Evolutionary conservation across 2,329 filamentous ascomycete species (phyloP).

Genomic region (Coniochaeta sp.): DNA sequence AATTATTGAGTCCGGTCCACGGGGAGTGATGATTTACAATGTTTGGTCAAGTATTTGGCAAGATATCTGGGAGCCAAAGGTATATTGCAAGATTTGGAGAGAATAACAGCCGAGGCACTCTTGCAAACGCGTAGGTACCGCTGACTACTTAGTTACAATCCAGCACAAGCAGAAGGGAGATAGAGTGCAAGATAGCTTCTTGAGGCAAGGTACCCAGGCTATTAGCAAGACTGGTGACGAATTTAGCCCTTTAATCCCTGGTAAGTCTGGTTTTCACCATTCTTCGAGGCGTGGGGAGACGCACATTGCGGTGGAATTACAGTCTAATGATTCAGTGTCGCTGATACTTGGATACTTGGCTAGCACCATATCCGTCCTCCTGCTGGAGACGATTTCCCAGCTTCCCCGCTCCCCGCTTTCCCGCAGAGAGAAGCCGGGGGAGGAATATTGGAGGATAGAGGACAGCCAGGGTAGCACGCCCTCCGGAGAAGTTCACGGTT

Average conservation of each 20-base stretch:
- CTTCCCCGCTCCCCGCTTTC: not conserved
- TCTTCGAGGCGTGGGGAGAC: no score
- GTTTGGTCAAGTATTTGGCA: not conserved
- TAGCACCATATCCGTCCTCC: no score
- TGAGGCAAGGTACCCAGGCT: no score
- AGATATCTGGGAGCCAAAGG: not conserved
- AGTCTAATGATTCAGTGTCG: not conserved
- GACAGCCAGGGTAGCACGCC: not conserved
- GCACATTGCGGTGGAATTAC: no score
- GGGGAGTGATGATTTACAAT: not conserved
- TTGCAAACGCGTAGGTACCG: no score
- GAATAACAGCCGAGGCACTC: not conserved
- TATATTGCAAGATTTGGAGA: not conserved
- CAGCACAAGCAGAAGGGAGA: no score
- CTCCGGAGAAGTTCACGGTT: not conserved
- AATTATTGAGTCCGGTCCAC: not conserved
- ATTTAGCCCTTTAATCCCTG: no score
- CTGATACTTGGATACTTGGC: no score
- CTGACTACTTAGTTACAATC: no score
- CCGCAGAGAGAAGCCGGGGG: not conserved
- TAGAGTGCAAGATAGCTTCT: no score
- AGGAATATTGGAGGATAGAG: not conserved
- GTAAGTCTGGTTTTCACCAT: no score
- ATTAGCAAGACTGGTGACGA: no score
- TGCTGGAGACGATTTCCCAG: not conserved